Evolutionary conservation across 1,284 basidiomycete species (phyloP), one percentile per base, ranked within the genome.

Genomic region (Cutaneotrichosporon cavernicola): DNA sequence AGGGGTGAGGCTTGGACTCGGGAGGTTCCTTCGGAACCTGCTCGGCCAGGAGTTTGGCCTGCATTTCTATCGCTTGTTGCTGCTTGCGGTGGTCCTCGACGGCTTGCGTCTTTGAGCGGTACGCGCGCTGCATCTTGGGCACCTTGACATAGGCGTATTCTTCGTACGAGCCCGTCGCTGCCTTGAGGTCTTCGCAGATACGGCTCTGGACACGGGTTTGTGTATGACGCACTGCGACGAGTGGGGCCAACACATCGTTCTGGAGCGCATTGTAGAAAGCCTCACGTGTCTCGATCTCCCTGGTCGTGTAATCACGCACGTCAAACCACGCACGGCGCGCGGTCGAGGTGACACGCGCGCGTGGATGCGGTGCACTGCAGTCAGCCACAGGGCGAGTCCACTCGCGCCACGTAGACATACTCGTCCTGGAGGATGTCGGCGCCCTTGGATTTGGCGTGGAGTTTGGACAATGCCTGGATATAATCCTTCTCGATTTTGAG

Each of bases 151-250:
- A 89, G 13, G 87, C 87, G 74, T 89, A 92, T 26, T 94, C 91
- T 34, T 85, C 84, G 79, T 94, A 92, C 21, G 88, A 71, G 16
- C 47, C 75, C 16, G 83, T 83, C 0, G 91, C 90, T 9, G 86
- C 85, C 77, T 91, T 93, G 67, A 93, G 80, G 73, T 93, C 91
- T 69, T 94, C 91, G 72, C 89, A 90, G 75, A 96, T 90, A n/a
- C 90, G 87, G 76, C 90, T 90, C 34, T 90, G 85, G 31, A 91
- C 93, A 47, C 92, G 86, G 61, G 90, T 89, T 82, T 95, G 92
- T 9, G 88, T 89, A 69, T 93, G 91, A 88, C 91, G 64, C 21
- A 66, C 38, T 34, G 82, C 72, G 31, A 84, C 83, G 53, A 95
- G 82, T 6, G 87, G 87, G 58, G 80, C 85, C 62, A 95, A 85